phyloP scores from a whole-genome alignment of 1,139 yeast genomes.

The Hyphopichia pseudoburtonii region DNA sequence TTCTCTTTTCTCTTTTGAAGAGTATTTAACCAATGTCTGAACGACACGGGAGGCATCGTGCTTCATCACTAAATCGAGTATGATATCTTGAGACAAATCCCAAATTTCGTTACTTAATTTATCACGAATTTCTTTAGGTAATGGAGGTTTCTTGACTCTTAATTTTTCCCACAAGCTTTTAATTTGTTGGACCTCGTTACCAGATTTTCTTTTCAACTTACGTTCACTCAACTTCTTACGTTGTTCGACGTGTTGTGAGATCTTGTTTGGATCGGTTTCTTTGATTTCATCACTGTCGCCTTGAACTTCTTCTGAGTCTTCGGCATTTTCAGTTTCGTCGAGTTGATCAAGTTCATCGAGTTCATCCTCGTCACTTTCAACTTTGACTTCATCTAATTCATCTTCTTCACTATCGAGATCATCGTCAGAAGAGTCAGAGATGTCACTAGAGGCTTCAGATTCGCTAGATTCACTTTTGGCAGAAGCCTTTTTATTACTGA shows the following conservation, averaged over 20 bases:
- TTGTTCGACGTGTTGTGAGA: constrained; percentile 77
- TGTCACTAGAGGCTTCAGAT: not conserved
- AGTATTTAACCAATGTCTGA: constrained; percentile 87
- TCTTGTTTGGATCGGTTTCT: constrained; percentile 42
- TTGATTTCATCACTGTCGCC: constrained; percentile 12
- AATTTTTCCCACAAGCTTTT: constrained; percentile 89
- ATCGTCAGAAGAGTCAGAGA: constrained; percentile 11
- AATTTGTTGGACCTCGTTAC: constrained; percentile 80
- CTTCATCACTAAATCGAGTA: constrained; percentile 84
- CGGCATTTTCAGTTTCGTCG: constrained; percentile 16
- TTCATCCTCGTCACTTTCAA: constrained; percentile 7
- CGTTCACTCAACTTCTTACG: constrained; percentile 77
- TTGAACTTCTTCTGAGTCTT: constrained; percentile 15
- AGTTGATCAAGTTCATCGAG: constrained; percentile 19
- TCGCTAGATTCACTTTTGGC: constrained; percentile 1
- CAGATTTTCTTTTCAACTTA: constrained; percentile 82
- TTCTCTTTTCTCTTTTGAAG: constrained; percentile 77
- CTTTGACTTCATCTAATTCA: constrained; percentile 16
- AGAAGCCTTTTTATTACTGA: not conserved
- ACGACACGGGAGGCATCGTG: constrained; percentile 97
- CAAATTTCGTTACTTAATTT: constrained; percentile 82
- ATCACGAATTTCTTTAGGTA: constrained; percentile 75
- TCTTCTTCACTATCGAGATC: constrained; percentile 16
- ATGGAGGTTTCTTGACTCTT: constrained; percentile 81
- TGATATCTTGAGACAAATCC: constrained; percentile 73